A percentile compares a stretch with the other conserved stretches of the same genome.
phyloP scores from a whole-genome alignment of 1,284 basidiomycete genomes.

The Leccinum cinnamomeum region DNA sequence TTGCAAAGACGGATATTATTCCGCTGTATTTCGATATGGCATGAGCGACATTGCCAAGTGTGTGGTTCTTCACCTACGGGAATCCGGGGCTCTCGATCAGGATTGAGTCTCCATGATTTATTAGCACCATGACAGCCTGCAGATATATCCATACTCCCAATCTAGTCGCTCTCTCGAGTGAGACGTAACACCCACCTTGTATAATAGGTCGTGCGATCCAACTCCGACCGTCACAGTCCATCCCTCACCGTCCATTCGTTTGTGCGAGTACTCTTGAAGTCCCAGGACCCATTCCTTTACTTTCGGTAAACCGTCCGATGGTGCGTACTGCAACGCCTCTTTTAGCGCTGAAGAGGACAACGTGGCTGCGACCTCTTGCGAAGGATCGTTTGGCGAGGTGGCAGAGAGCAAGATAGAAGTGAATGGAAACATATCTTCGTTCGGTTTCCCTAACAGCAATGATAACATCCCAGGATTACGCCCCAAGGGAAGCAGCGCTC shows the following conservation, averaged over 20 bases:
- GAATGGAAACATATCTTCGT: conserved; percentile 3
- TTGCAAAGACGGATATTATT: conserved; percentile 58
- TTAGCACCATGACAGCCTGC: conserved; percentile 2
- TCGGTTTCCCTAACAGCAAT: conserved; percentile 4
- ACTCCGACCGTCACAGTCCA: conserved; percentile 2
- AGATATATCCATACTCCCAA: neutral
- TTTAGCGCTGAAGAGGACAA: conserved; percentile 1
- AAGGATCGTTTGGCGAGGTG: neutral
- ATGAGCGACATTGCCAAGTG: neutral
- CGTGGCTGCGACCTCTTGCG: conserved; percentile 1
- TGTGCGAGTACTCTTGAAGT: conserved; percentile 4
- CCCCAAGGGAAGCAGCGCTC: conserved; percentile 5
- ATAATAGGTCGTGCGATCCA: conserved; percentile 4
- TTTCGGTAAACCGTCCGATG: neutral
- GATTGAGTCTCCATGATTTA: neutral
- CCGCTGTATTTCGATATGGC: conserved; percentile 40
- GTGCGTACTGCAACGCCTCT: neutral
- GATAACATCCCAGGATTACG: neutral
- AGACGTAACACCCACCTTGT: conserved; percentile 1
- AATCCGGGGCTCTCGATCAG: conserved; percentile 2
- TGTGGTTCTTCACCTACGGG: neutral
- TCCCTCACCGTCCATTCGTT: conserved; percentile 1
- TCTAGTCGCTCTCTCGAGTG: neutral
- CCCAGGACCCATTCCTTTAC: conserved; percentile 1
- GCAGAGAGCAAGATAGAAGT: conserved; percentile 9